These are phyloP conservation scores for Lunularia cruciata DNA, from an alignment of 225 moss, liverwort and hornwort genomes.

Conservation along the genomic window DNA sequence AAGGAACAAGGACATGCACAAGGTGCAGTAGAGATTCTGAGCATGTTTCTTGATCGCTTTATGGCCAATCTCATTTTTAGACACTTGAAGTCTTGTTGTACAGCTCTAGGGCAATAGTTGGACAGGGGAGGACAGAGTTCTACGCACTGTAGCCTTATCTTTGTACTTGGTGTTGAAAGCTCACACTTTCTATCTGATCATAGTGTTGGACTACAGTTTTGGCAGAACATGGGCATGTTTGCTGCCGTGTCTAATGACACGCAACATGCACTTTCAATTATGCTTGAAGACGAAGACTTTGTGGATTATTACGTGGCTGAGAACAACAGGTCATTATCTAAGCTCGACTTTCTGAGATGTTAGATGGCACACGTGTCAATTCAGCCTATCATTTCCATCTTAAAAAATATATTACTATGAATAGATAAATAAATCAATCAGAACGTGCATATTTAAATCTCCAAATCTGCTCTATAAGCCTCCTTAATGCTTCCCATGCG, in stretches of 20 bases:
- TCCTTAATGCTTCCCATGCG: no score
- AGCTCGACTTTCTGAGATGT: no score
- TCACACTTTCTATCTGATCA: background rate
- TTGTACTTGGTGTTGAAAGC: no score
- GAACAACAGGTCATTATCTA: slow-evolving; percentile 76
- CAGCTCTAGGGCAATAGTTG: background rate
- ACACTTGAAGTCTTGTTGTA: background rate
- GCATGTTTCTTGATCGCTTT: background rate
- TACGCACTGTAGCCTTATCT: no score
- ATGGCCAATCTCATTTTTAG: background rate
- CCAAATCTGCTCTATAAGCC: no score
- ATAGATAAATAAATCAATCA: no score
- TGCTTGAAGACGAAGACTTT: slow-evolving; percentile 94
- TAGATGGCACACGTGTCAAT: no score
- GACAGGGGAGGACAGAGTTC: no score
- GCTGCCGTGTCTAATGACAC: slow-evolving; percentile 97
- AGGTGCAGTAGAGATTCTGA: slow-evolving; percentile 38
- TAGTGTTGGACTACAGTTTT: slow-evolving; percentile 49
- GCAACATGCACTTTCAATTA: slow-evolving; percentile 87
- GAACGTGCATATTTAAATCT: no score
- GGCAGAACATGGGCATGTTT: slow-evolving; percentile 99
- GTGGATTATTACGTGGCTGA: slow-evolving; percentile 86
- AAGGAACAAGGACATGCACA: slow-evolving; percentile 71
- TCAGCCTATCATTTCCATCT: no score
- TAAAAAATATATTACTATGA: no score